Evolutionary conservation across 371 early-diverging fungal species (phyloP), one percentile per base, ranked within the genome.

Genomic region (Apophysomyces elegans): DNA sequence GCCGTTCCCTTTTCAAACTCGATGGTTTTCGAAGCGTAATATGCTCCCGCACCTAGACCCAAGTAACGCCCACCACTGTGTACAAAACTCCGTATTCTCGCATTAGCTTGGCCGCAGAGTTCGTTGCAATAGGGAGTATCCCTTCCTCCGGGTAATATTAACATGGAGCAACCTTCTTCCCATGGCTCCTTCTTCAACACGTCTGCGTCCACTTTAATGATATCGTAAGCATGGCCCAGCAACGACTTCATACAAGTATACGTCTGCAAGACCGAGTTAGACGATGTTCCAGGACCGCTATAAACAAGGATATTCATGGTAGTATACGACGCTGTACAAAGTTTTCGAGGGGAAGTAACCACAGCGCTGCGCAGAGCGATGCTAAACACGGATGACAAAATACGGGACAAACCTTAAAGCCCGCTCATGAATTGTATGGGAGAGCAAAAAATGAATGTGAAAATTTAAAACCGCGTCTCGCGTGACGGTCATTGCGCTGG

Each of bases 1-100:
- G 82, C 67, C 16, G 63, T 58, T 11, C 88, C 88, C 3, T 80
- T 79, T 76, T 97, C 95, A 79, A 97, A 97, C 64, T 88, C 90
- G 38, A 93, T 86, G 12, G 73, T 63, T 1, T 66, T 70, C 16
- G 86, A 81, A 1, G 85, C 96, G 77, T 93, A 96, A 71, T 96
- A 96, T 0, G 90, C 97, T 12, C 98, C 99, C 0, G 96, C 97
- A 70, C 98, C 97, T 13, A 99, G 81, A 0, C 99, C 99, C 39
- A 95, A 75, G 71, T 94, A 97, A 12, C 85, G 80, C 4, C 99
- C 99, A 8, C 97, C 97, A 14, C 70, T 62, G 1, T 72, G 43
- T 4, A 98, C 94, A 80, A 88, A 99, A 12, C 75, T 62, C 13
- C 70, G 65, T 62, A 98, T 93, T 32, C 86, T 84, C 7, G 57